Evolutionary conservation across 2,329 filamentous ascomycete genomes (phyloP).

Genomic region (Phaeosphaeria sp.): DNA sequence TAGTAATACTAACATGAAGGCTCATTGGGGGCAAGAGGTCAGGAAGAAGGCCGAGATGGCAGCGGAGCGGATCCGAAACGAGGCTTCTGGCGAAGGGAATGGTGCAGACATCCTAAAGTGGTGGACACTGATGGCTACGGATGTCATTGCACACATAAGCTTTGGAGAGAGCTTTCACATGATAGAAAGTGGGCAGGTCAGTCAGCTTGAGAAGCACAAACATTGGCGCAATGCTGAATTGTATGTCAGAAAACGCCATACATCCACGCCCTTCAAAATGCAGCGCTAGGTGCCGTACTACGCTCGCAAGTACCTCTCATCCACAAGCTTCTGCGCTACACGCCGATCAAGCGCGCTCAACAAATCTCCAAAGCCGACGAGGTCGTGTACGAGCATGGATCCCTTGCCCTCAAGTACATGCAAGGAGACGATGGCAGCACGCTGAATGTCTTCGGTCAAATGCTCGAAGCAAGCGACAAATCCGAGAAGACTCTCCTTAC

Average conservation of each 20-base stretch:
- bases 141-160: slow-evolving; percentile 61
- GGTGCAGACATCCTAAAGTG: slow-evolving; percentile 61
- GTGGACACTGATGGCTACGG: slow-evolving; percentile 62
- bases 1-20: slow-evolving; percentile 29
- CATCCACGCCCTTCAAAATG: neutral
- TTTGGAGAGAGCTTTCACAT: slow-evolving; percentile 65
- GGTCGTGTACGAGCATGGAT: neutral
- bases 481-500: slow-evolving; percentile 6
- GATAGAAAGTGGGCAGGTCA: slow-evolving; percentile 59
- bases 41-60: slow-evolving; percentile 48
- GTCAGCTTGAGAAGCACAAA: neutral
- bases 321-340: neutral
- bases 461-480: slow-evolving; percentile 11
- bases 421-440: neutral
- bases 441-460: slow-evolving; percentile 10
- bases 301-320: neutral
- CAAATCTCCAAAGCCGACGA: neutral
- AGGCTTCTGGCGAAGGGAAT: slow-evolving; percentile 42
- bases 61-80: slow-evolving; percentile 54
- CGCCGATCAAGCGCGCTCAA: neutral
- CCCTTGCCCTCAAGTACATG: neutral
- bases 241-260: neutral
- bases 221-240: neutral
- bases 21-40: slow-evolving; percentile 40
- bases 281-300: neutral